A percentile compares a stretch with the other conserved stretches of the same genome.
phyloP scores from a whole-genome alignment of 371 early-diverging fungal genomes.

The Thermomucor indicae-seudaticae region DNA sequence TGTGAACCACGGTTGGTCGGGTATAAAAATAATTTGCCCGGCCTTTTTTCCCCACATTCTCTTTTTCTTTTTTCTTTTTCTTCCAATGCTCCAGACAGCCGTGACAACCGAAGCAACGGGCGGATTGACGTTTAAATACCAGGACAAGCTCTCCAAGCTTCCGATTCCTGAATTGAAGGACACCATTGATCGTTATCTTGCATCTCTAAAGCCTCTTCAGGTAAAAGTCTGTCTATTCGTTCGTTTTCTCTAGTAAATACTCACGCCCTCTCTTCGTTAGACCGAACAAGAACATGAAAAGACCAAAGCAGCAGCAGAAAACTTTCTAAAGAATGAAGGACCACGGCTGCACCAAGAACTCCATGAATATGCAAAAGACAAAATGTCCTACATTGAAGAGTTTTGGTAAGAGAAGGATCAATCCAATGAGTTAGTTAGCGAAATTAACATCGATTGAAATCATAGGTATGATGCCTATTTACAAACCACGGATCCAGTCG shows the following conservation, averaged over 20 bases:
- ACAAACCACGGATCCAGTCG: slow-evolving; percentile 41
- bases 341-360: slow-evolving; percentile 76
- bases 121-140: slow-evolving; percentile 47
- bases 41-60: slow-evolving; percentile 5
- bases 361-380: slow-evolving; percentile 53
- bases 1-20: neutral
- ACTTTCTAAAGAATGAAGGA: slow-evolving; percentile 73
- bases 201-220: slow-evolving; percentile 73
- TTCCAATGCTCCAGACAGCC: slow-evolving; percentile 2
- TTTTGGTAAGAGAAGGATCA: slow-evolving; percentile 36
- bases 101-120: slow-evolving; percentile 1
- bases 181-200: slow-evolving; percentile 73
- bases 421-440: neutral
- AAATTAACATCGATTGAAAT: too few species aligned
- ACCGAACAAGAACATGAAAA: slow-evolving; percentile 57
- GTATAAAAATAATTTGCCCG: neutral
- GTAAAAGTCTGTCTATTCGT: slow-evolving; percentile 18
- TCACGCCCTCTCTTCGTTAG: slow-evolving; percentile 8
- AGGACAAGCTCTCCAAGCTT: slow-evolving; percentile 66
- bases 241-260: neutral
- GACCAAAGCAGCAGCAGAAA: slow-evolving; percentile 58
- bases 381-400: slow-evolving; percentile 54
- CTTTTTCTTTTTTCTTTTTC: slow-evolving; percentile 2
- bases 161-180: slow-evolving; percentile 87
- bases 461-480: slow-evolving; percentile 48